Conservation (phyloP, 805 yeast species). For the Candida patagonica region DNA sequence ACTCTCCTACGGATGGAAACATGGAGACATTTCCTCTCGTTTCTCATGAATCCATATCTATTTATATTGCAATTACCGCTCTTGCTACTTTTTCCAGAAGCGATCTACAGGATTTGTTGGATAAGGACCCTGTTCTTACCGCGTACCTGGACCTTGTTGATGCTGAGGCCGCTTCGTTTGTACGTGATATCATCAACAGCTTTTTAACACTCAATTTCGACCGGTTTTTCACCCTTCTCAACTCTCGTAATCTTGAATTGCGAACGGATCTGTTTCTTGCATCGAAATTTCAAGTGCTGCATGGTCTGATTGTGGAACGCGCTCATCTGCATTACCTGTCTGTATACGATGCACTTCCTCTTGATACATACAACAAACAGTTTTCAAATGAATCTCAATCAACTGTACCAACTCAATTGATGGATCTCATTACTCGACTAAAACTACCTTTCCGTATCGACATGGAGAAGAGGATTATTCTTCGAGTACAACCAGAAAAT, state of each 20-base stretch:
- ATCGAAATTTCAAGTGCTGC: neutral
- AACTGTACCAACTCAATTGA: slow-evolving; percentile 1
- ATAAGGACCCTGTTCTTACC: slow-evolving; percentile 12
- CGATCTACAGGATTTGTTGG: slow-evolving; percentile 10
- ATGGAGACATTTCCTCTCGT: neutral
- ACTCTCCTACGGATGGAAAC: too few relatives aligned
- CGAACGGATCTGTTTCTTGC: slow-evolving; percentile 8
- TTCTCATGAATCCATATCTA: slow-evolving; percentile 6
- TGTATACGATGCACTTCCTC: slow-evolving; percentile 4
- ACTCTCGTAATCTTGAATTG: slow-evolving; percentile 5
- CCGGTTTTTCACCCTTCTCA: slow-evolving; percentile 7
- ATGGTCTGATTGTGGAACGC: slow-evolving; percentile 4
- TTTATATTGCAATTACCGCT: slow-evolving; percentile 12
- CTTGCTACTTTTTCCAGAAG: slow-evolving; percentile 12
- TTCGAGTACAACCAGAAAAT: too few relatives aligned
- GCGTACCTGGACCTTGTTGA: neutral
- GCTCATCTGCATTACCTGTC: slow-evolving; percentile 9
- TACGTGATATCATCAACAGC: slow-evolving; percentile 1
- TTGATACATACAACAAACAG: slow-evolving; percentile 5
- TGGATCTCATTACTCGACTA: slow-evolving; percentile 1
- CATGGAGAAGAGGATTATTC: neutral
- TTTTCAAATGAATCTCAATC: slow-evolving; percentile 3
- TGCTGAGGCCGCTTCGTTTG: neutral
- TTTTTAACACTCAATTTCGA: slow-evolving; percentile 6
- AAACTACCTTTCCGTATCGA: slow-evolving; percentile 4